phyloP scores from a whole-genome alignment of 2,329 filamentous ascomycete species.

The Arthroderma sp. region DNA sequence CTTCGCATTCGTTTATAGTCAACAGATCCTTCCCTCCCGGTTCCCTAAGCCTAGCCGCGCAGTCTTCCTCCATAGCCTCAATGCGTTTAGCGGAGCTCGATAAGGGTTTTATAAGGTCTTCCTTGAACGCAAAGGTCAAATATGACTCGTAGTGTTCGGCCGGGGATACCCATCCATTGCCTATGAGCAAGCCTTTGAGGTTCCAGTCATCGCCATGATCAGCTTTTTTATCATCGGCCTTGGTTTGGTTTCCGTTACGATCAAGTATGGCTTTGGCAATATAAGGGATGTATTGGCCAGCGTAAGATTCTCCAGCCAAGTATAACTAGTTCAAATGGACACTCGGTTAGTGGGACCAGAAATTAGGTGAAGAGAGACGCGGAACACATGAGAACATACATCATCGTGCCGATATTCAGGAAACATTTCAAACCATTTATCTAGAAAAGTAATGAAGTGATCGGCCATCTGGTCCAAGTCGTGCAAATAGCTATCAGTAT shows the following conservation, averaged over 20 bases:
- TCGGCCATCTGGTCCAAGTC: constrained; percentile 80
- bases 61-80: constrained; percentile 55
- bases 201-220: constrained; percentile 46
- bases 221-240: constrained; percentile 25
- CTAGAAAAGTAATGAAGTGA: constrained; percentile 77
- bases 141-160: constrained; percentile 82
- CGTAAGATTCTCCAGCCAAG: constrained; percentile 89
- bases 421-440: constrained; percentile 83
- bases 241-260: constrained; percentile 55
- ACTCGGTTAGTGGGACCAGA: neutral
- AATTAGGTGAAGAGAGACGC: neutral
- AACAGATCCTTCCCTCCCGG: constrained; percentile 49
- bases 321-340: constrained; percentile 51
- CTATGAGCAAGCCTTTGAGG: constrained; percentile 74
- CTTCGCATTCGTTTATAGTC: constrained; percentile 59
- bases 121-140: constrained; percentile 65
- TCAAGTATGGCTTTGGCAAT: constrained; percentile 84
- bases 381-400: constrained; percentile 43
- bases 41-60: constrained; percentile 47
- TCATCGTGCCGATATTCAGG: constrained; percentile 86
- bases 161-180: constrained; percentile 95
- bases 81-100: constrained; percentile 51
- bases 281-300: constrained; percentile 93
- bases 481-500: constrained; percentile 72
- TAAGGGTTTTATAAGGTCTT: constrained; percentile 55